Evolutionary conservation across 228 moss, liverwort and hornwort species (phyloP), one percentile per base, ranked within the genome.

Genomic region (Sphagnum magellanicum): DNA sequence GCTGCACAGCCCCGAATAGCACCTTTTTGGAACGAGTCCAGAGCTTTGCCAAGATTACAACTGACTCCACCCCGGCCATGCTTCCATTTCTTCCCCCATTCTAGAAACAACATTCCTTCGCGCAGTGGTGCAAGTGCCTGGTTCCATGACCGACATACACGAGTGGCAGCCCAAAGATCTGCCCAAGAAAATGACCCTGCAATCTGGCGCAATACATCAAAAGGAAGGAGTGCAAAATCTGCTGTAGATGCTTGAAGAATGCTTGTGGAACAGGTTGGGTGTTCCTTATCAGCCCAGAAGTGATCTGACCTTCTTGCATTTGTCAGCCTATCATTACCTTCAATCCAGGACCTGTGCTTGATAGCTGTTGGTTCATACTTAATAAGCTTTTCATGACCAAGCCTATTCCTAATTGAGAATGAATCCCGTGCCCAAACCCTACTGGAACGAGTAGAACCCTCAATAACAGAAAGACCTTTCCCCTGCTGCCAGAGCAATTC

Each of bases 101-200:
- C 80, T 32, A 88, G 75, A 12, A 86, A 84, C 50, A 88, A 77
- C 90, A 92, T 92, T 63, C 84, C 92, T 71, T 92, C 88, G 64
- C 92, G 85, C 60, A 92, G 81, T 15, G 88, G 88, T 59, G 74
- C 77, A n/a, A 92, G 86, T 53, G 82, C 92, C 74, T 90, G 81
- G 64, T 67, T 78, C 92, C 92, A 92, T 60, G 72, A 76, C 74
- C 79, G 87, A 73, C 92, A 92, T 50, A 90, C 82, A 77, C 80
- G 73, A 32, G 83, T 86, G 5, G 90, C 88, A 67, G 90, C 76
- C 88, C 84, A 92, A 73, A 92, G 86, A 60, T 86, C 81, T 46
- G 90, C 80, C 92, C 92, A 92, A 16, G 88, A 84, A 71, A 92
- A 81, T 10, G 90, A 81, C 73, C 90, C 90, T 12, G 86, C 88